phyloP scores from a whole-genome alignment of 108 stramenopile genomes.

The Cyclostephanos invisitatus region DNA sequence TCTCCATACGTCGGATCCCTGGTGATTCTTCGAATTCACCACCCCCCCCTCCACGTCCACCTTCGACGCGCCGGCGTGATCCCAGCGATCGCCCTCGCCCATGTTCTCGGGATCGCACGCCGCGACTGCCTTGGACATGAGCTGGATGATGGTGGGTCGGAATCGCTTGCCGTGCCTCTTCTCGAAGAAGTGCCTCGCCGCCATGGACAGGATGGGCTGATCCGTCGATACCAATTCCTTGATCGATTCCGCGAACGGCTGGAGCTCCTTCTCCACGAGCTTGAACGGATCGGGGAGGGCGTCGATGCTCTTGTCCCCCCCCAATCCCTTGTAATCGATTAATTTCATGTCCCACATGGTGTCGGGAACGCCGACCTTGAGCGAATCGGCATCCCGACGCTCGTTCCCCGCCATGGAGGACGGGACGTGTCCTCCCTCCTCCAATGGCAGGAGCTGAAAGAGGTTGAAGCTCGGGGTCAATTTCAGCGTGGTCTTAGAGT shows the following conservation, averaged over 20 bases:
- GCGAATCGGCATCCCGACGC: slow-evolving; percentile 54
- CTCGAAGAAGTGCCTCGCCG: slow-evolving; percentile 98
- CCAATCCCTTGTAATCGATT: slow-evolving; percentile 57
- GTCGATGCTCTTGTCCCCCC: slow-evolving; percentile 66
- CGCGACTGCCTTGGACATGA: slow-evolving; percentile 89
- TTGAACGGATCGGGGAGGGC: slow-evolving; percentile 84
- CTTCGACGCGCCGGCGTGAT: slow-evolving; percentile 78
- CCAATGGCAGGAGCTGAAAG: slow-evolving; percentile 74
- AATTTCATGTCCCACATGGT: slow-evolving; percentile 62
- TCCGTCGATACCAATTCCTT: slow-evolving; percentile 96
- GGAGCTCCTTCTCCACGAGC: slow-evolving; percentile 90
- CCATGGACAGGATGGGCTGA: slow-evolving; percentile 96
- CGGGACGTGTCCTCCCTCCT: slow-evolving; percentile 77
- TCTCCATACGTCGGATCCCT: slow-evolving; percentile 84
- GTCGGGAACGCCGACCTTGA: slow-evolving; percentile 66
- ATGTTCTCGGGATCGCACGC: slow-evolving; percentile 63
- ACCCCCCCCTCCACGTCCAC: slow-evolving; percentile 67
- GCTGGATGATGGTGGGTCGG: slow-evolving; percentile 93
- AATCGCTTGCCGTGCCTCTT: slow-evolving; percentile 96
- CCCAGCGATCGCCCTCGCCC: slow-evolving; percentile 47
- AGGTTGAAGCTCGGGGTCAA: slow-evolving; percentile 82
- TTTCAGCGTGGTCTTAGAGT: slow-evolving; percentile 88
- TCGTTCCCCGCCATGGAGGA: slow-evolving; percentile 64
- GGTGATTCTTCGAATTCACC: slow-evolving; percentile 72
- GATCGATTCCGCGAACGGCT: slow-evolving; percentile 93